Percentiles rank a stretch among this genome's conserved stretches.
Conservation (phyloP, 2,329 filamentous ascomycete species). For the Cladophialophora exuberans region DNA sequence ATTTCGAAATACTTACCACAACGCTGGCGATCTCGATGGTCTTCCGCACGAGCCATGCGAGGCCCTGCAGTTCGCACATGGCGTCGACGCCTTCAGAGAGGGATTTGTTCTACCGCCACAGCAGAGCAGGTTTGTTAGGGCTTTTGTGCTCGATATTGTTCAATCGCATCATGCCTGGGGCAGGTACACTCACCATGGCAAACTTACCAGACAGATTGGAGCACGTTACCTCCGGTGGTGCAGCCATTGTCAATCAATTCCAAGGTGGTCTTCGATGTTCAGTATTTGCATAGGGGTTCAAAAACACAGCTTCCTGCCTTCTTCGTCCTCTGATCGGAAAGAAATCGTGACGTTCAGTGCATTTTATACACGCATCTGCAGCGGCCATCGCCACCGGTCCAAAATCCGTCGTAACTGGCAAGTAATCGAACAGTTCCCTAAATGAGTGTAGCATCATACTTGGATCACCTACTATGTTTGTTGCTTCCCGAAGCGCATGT, state of each 20-base stretch:
- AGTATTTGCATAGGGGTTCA: background rate
- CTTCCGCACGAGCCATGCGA: constrained; percentile 73
- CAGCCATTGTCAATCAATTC: constrained; percentile 69
- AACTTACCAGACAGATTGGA: constrained; percentile 71
- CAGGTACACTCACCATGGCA: constrained; percentile 68
- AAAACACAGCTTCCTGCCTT: too few relatives aligned
- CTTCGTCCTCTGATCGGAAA: background rate
- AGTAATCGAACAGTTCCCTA: background rate
- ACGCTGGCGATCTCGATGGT: constrained; percentile 70
- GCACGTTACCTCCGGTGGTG: constrained; percentile 67
- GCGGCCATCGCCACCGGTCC: background rate
- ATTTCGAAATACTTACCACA: constrained; percentile 17
- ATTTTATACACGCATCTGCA: background rate
- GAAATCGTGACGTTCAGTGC: background rate
- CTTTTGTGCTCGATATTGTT: too few relatives aligned
- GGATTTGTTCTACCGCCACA: constrained; percentile 67
- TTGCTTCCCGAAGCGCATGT: background rate
- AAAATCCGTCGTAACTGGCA: background rate
- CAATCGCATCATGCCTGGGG: too few relatives aligned
- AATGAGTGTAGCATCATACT: background rate
- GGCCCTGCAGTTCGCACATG: constrained; percentile 67
- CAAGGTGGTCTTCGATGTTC: background rate
- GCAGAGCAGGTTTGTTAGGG: background rate
- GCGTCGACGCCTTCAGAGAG: constrained; percentile 71
- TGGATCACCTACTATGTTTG: too few relatives aligned